phyloP scores from a whole-genome alignment of 305 asterid genomes.

The Fraxinus greggii region DNA sequence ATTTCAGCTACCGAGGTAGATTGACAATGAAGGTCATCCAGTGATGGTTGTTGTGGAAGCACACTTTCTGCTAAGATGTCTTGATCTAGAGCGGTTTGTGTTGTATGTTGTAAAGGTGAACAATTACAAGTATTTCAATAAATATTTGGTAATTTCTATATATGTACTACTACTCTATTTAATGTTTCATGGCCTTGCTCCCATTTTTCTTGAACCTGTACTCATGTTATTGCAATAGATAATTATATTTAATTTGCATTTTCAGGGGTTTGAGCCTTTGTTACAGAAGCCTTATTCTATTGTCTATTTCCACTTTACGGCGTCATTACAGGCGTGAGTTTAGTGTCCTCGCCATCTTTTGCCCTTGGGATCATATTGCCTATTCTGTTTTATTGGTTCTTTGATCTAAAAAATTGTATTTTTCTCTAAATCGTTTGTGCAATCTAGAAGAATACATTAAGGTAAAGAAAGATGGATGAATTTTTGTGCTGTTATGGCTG shows the following conservation, averaged over 20 bases:
- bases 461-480: not conserved
- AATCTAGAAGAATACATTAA: not conserved
- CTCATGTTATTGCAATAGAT: not conserved
- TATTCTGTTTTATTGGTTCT: not conserved
- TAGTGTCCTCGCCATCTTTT: constrained; percentile 14
- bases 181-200: constrained; percentile 8
- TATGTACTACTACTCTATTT: not conserved
- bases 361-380: not conserved
- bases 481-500: not conserved
- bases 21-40: constrained; percentile 86
- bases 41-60: constrained; percentile 98
- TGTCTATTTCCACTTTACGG: constrained; percentile 92
- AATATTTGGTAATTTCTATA: not conserved
- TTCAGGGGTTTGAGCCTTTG: constrained; percentile 94
- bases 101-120: constrained; percentile 81
- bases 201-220: constrained; percentile 10
- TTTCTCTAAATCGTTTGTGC: not conserved
- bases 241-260: constrained; percentile 21
- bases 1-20: constrained; percentile 88
- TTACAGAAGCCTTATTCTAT: constrained; percentile 90
- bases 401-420: not conserved
- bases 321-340: constrained; percentile 81
- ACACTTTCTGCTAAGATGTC: constrained; percentile 91
- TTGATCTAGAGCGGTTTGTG: constrained; percentile 87
- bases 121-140: constrained; percentile 14